Base-by-base conservation (phyloP, 331 rosid species). In the Rhamnella rubrinervis region DNA sequence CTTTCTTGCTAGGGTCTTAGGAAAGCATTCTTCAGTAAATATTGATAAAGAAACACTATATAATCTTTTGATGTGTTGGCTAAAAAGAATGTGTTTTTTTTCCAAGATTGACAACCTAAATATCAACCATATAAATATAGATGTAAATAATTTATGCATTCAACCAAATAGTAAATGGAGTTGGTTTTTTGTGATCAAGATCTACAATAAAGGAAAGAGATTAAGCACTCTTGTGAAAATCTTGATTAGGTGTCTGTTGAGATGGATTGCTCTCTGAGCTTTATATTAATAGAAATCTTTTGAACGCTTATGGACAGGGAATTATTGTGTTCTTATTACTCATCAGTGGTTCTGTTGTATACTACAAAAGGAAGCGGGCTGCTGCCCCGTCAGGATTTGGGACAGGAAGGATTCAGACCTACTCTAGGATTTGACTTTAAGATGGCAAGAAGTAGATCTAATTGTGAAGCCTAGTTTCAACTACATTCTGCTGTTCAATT, bases 341-440 rank as follows among this genome's bases (percentile, higher is more conserved):
- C 35, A n/a, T 80, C 15, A 84, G 98, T 63, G 92, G 95, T 61
- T 81, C 88, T 51, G 41, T 80, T 73, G 59, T 87, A 41, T 86
- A 86, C 78, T 49, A 81, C 59, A 87, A 82, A 67, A 89, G 77
- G 77, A 87, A 63, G 82, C 85, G 55, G 76, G 72, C 81, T 0
- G 63, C 52, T 71, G 65, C 88, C 4, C 47, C 64, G 49, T 72
- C 95, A 0, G 86, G 89, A 53, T 89, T 77, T 72, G 92, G 59
- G 65, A 8, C 49, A 44, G 49, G 49, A 44, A 83, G 96, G 83
- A 55, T 79, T 52, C 96, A 81, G 53, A 60, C 77, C 73, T 85
- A 78, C 84, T 78, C 89, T 64, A 75, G 95, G 69, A 85, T 77
- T 69, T 90, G 77, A 82, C 56, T 15, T 52, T 40, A 59, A 57